Evolutionary conservation across 2,329 filamentous ascomycete genomes (phyloP).

Genomic region (Colletotrichum sp.): DNA sequence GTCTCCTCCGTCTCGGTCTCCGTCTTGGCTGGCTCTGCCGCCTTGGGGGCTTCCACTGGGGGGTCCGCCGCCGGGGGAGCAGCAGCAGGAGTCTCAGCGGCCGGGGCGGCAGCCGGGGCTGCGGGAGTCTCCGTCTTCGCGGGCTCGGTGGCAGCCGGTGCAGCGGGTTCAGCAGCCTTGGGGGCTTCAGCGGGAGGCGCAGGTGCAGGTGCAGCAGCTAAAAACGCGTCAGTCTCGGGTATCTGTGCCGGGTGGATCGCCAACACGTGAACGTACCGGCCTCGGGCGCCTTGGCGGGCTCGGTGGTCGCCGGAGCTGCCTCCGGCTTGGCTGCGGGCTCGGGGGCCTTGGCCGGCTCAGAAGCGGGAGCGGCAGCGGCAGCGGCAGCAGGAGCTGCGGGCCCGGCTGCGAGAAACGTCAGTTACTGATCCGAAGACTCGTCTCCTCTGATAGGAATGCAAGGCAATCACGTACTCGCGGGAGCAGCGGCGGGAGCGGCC

Average conservation of each 20-base stretch:
- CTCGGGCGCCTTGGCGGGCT: conserved; percentile 22
- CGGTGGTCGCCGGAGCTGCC: conserved; percentile 10
- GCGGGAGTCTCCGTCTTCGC: conserved; percentile 26
- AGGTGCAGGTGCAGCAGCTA: conserved; percentile 32
- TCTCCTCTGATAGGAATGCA: neutral
- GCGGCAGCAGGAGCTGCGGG: conserved; percentile 21
- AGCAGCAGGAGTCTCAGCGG: conserved; percentile 20
- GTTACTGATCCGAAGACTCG: neutral
- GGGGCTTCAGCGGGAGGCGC: conserved; percentile 25
- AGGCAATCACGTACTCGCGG: conserved; percentile 11
- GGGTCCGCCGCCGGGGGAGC: conserved; percentile 1
- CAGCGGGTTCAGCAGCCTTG: conserved; percentile 23
- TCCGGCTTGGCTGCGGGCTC: conserved; percentile 13
- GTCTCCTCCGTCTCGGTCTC: conserved; percentile 18
- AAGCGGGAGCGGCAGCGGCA: neutral
- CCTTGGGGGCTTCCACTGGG: neutral
- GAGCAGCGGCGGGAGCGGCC: conserved; percentile 18
- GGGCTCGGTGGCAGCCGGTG: conserved; percentile 24
- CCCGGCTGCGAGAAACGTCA: conserved; percentile 9
- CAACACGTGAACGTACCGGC: neutral
- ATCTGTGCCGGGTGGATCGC: neutral
- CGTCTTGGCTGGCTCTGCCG: conserved; percentile 10
- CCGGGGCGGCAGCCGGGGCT: conserved; percentile 26
- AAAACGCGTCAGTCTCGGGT: neutral
- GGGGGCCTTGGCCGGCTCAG: conserved; percentile 20